Conservation (phyloP, 805 yeast genomes). For the Ogataea corticis region DNA sequence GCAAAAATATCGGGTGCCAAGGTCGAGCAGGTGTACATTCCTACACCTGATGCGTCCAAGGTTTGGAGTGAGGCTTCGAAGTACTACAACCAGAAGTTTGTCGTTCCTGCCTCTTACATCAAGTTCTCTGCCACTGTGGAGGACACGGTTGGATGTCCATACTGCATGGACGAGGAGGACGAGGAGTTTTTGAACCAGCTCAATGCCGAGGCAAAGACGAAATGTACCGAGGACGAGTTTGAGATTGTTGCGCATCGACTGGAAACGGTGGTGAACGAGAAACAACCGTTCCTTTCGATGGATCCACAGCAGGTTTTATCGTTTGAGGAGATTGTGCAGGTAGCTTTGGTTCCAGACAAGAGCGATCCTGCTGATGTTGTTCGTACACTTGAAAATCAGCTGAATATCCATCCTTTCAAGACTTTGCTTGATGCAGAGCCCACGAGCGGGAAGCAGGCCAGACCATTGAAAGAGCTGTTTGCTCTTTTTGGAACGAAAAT, state of each 20-base stretch:
- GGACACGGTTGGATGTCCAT: slow-evolving; percentile 83
- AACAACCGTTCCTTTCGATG: slow-evolving; percentile 85
- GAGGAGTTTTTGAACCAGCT: slow-evolving; percentile 58
- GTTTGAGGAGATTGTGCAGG: slow-evolving; percentile 65
- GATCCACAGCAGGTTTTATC: slow-evolving; percentile 78
- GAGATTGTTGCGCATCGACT: slow-evolving; percentile 73
- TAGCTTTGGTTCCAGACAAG: slow-evolving; percentile 43
- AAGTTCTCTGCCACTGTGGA: slow-evolving; percentile 95
- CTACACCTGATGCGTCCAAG: slow-evolving; percentile 93
- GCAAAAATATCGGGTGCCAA: slow-evolving; percentile 57
- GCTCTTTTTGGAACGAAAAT: slow-evolving; percentile 63
- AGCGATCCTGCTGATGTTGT: slow-evolving; percentile 60
- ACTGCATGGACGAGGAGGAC: slow-evolving; percentile 89
- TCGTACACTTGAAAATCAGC: slow-evolving; percentile 53
- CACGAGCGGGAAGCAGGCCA: slow-evolving; percentile 35
- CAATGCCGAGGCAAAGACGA: slow-evolving; percentile 38
- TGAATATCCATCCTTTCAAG: slow-evolving; percentile 53
- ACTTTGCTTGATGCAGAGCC: slow-evolving; percentile 59
- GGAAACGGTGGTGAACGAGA: slow-evolving; percentile 72
- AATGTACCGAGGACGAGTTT: slow-evolving; percentile 79
- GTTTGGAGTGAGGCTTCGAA: slow-evolving; percentile 76
- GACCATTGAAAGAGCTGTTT: slow-evolving; percentile 50
- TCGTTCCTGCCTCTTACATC: slow-evolving; percentile 76
- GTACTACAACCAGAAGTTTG: slow-evolving; percentile 67
- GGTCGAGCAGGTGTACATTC: slow-evolving; percentile 71